Base-by-base conservation (phyloP, 768 basidiomycete genomes). In the Lactarius deliciosus region DNA sequence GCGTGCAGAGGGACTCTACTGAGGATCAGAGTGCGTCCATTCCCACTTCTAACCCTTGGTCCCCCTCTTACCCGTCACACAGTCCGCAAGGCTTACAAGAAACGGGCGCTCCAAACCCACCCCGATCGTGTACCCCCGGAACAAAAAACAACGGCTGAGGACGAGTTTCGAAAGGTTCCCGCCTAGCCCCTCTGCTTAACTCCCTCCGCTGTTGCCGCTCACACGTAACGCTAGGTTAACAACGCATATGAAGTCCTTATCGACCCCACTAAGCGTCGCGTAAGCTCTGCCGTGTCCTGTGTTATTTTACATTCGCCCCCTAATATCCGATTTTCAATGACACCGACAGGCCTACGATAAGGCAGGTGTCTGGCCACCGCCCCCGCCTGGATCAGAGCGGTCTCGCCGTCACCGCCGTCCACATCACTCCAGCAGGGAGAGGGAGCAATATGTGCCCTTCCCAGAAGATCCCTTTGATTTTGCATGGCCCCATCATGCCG, bases 61-160 rank as follows among this genome's bases (percentile, higher is more conserved):
- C 28, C 38, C 36, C 47, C 40, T 9, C 9, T 40, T 22, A n/a
- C 11, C 15, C 1, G 38, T 25, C 36, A 53, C 28, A 43, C 68
- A 92, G 90, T 92, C 69, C 84, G 89, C 68, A 90, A 83, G 71
- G 91, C 91, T n/a, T 92, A 92, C 81, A 86, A 83, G 75, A 85
- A 80, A 76, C 82, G 78, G 72, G 91, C 91, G 2, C 73, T 92
- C 32, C 79, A 85, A 64, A 92, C 89, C 2, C 91, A 92, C 73
- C 91, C 91, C 6, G 91, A 92, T 72, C 81, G 91, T 54, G 79
- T 90, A 2, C 81, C 82, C n/a, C 70, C 80, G 15, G 82, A 80
- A 9, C 82, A 91, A n/a, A 91, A 86, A 73, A 73, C 80, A 9
- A 67, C 72, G 0, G 82, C 88, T 6, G 88, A 86, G 72, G 91